A percentile compares a stretch with the other conserved stretches of the same genome.
Evolutionary conservation across 2,329 filamentous ascomycete genomes (phyloP).

Genomic region (Penicillium sp.): DNA sequence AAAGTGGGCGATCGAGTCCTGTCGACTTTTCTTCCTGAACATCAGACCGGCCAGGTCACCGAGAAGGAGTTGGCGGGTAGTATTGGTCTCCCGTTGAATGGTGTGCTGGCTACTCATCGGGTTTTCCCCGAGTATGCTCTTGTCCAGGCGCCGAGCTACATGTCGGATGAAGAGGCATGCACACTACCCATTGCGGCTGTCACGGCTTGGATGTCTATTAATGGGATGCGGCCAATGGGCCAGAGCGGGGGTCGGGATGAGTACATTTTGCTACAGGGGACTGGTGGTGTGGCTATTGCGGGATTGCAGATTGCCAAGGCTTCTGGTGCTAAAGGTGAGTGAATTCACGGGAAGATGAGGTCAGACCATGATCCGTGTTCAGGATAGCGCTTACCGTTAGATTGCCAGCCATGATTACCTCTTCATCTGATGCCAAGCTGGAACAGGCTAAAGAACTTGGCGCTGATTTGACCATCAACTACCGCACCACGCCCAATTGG

Average conservation of each 20-base stretch:
- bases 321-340: constrained; percentile 47
- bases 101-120: constrained; percentile 49
- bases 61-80: constrained; percentile 60
- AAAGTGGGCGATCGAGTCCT: constrained; percentile 67
- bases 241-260: constrained; percentile 52
- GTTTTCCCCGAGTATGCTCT: constrained; percentile 46
- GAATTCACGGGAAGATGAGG: neutral
- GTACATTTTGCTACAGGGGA: constrained; percentile 60
- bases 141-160: constrained; percentile 46
- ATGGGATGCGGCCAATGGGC: constrained; percentile 46
- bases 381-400: neutral
- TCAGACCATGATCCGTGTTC: neutral
- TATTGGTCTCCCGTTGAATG: constrained; percentile 62
- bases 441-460: constrained; percentile 55
- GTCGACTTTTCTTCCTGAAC: constrained; percentile 61
- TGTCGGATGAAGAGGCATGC: constrained; percentile 45
- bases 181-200: constrained; percentile 53
- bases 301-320: constrained; percentile 55
- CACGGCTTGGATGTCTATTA: constrained; percentile 56
- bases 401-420: constrained; percentile 52
- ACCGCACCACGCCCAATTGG: constrained; percentile 53
- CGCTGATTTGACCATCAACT: constrained; percentile 55
- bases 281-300: constrained; percentile 52
- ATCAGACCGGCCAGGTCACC: constrained; percentile 62
- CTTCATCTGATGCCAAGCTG: constrained; percentile 56